Percentiles rank a stretch among this genome's conserved stretches.
phyloP scores from a whole-genome alignment of 2,329 filamentous ascomycete genomes.

The Scedosporium boydii region DNA sequence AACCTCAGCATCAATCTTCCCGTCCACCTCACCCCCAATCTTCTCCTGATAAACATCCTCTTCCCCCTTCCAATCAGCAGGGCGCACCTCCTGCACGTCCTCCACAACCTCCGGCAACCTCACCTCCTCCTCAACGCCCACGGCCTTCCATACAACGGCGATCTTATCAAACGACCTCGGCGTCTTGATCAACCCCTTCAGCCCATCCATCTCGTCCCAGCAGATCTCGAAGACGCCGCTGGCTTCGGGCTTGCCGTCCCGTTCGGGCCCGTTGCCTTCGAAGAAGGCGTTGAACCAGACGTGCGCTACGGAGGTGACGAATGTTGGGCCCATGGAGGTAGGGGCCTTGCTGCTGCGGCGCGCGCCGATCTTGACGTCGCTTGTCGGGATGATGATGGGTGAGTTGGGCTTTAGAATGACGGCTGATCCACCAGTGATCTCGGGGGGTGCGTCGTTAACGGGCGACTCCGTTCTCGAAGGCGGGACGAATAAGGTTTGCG shows the following conservation, averaged over 20 bases:
- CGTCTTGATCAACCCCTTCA: constrained; percentile 79
- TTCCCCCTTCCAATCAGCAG: constrained; percentile 67
- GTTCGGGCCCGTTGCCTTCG: constrained; percentile 68
- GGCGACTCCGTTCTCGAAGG: background rate
- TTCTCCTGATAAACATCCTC: constrained; percentile 29
- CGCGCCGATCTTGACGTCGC: constrained; percentile 83
- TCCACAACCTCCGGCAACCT: constrained; percentile 57
- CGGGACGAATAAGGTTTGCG: background rate
- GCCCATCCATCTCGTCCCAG: constrained; percentile 74
- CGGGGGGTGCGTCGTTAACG: background rate
- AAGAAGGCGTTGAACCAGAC: constrained; percentile 97
- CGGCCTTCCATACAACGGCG: constrained; percentile 70
- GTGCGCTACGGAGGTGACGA: constrained; percentile 88
- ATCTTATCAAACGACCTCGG: constrained; percentile 72
- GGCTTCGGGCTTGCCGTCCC: constrained; percentile 53
- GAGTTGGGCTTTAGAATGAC: constrained; percentile 68
- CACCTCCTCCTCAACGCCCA: constrained; percentile 27
- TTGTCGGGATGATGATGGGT: constrained; percentile 63
- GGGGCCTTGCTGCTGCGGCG: constrained; percentile 75
- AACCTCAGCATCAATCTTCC: constrained; percentile 39
- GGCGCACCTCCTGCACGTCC: constrained; percentile 56
- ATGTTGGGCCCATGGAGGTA: constrained; percentile 69
- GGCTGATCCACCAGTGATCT: constrained; percentile 41
- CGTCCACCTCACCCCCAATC: constrained; percentile 24
- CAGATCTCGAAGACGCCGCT: constrained; percentile 53